Percentiles rank a stretch among this genome's conserved stretches.
Evolutionary conservation across 441 rosid species (phyloP).

Genomic region (Omphalea diandra): DNA sequence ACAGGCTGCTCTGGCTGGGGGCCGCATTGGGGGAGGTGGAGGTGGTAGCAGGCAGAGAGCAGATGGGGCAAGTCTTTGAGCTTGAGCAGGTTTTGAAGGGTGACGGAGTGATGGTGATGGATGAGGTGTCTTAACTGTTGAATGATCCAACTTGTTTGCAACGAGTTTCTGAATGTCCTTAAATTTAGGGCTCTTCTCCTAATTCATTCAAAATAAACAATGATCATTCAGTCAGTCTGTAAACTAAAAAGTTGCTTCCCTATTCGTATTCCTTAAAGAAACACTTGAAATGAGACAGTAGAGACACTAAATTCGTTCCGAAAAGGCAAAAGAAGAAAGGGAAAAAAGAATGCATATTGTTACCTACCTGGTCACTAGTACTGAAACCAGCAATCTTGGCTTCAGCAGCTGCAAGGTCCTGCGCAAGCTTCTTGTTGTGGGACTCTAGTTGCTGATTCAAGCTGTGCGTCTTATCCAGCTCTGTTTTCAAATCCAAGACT

Average conservation of each 20-base stretch:
- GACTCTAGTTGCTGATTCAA: constrained; percentile 52
- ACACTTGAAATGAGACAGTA: not conserved
- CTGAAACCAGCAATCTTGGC: constrained; percentile 50
- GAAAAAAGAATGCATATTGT: too few relatives aligned
- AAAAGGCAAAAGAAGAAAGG: not conserved
- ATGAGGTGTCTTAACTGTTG: constrained; percentile 29
- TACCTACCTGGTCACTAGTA: constrained; percentile 40
- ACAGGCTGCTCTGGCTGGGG: constrained; percentile 45
- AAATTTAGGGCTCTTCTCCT: constrained; percentile 48
- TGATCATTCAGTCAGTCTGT: not conserved
- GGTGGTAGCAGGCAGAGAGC: constrained; percentile 40
- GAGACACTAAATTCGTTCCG: too few relatives aligned
- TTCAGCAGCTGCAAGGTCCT: constrained; percentile 65
- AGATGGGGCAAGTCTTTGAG: constrained; percentile 23
- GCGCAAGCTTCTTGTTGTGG: constrained; percentile 54
- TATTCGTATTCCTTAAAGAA: too few relatives aligned
- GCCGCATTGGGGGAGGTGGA: constrained; percentile 62
- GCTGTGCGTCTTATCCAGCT: constrained; percentile 53
- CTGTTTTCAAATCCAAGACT: constrained; percentile 49
- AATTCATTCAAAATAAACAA: constrained; percentile 11
- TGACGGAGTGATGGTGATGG: constrained; percentile 14
- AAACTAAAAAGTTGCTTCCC: not conserved
- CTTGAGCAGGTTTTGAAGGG: constrained; percentile 21
- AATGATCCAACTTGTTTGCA: constrained; percentile 60
- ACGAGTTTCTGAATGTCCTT: constrained; percentile 71